These are phyloP conservation scores for Taiwanofungus camphoratus DNA, from an alignment of 1,284 basidiomycete genomes.

Conservation along the genomic window DNA sequence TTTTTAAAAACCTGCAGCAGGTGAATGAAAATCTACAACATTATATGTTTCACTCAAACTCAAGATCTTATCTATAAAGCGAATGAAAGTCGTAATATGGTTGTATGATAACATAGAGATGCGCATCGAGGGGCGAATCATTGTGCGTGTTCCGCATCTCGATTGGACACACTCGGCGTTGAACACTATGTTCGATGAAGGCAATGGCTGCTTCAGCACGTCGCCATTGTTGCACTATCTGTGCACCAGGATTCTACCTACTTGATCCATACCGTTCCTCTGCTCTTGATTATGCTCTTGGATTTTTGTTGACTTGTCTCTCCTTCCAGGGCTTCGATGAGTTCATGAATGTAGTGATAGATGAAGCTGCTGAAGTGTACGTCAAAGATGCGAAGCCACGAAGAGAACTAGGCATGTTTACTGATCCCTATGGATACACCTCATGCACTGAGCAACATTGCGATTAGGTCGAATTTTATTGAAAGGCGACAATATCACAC, in stretches of 20 bases:
- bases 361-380: slow-evolving; percentile 92
- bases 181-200: slow-evolving; percentile 25
- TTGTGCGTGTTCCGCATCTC: slow-evolving; percentile 56
- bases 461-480: slow-evolving; percentile 81
- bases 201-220: slow-evolving; percentile 18
- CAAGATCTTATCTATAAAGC: slow-evolving; percentile 38
- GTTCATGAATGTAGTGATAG: slow-evolving; percentile 99
- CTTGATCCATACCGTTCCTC: slow-evolving; percentile 2
- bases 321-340: slow-evolving; percentile 90
- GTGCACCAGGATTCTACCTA: slow-evolving; percentile 15
- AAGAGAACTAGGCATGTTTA: slow-evolving; percentile 65
- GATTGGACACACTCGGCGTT: slow-evolving; percentile 25
- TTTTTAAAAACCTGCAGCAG: slow-evolving; percentile 97
- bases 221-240: background rate
- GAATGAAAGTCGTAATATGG: slow-evolving; percentile 89
- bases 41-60: background rate
- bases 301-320: slow-evolving; percentile 15
- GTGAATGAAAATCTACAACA: slow-evolving; percentile 27
- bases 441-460: slow-evolving; percentile 1
- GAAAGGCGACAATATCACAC: slow-evolving; percentile 95
- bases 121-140: slow-evolving; percentile 94
- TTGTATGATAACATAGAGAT: slow-evolving; percentile 97
- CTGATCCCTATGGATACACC: background rate
- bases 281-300: background rate
- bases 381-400: slow-evolving; percentile 83